Evolutionary conservation across 2,329 filamentous ascomycete species (phyloP).

Genomic region (Epichloe elymi): DNA sequence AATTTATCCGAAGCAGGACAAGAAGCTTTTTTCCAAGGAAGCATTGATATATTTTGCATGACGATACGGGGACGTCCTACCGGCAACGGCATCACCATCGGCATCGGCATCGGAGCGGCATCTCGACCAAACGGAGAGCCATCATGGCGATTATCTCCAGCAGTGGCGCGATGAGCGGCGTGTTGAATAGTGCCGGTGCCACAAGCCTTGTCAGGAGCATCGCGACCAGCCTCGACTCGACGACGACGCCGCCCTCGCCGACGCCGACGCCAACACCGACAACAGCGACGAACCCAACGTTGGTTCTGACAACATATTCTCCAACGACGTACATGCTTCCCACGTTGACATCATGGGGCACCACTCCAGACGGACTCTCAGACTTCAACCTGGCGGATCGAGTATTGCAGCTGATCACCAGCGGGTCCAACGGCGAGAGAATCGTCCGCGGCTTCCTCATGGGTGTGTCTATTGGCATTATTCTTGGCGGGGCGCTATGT

Average conservation of each 20-base stretch:
- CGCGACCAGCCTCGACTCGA: background rate
- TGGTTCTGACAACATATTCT: background rate
- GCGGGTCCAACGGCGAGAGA: conserved; percentile 19
- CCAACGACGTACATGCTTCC: conserved; percentile 3
- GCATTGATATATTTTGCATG: background rate
- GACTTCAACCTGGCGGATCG: conserved; percentile 15
- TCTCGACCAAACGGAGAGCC: background rate
- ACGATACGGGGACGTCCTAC: background rate
- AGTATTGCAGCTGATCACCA: conserved; percentile 16
- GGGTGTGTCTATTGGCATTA: conserved; percentile 18
- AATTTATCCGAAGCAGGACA: background rate
- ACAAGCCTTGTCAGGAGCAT: background rate
- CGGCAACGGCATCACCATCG: background rate
- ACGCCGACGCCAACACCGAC: background rate
- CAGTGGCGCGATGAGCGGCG: background rate
- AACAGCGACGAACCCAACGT: background rate
- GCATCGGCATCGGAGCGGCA: background rate
- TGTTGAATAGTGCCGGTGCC: background rate
- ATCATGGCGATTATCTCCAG: background rate
- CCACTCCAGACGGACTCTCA: background rate
- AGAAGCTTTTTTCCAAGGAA: background rate
- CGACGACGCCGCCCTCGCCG: background rate
- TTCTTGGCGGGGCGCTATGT: conserved; percentile 19
- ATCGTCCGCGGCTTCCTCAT: conserved; percentile 22
- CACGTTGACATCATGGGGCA: conserved; percentile 5